Evolutionary conservation across 139 green algal species (phyloP).

Genomic region (Closterium sp.): DNA sequence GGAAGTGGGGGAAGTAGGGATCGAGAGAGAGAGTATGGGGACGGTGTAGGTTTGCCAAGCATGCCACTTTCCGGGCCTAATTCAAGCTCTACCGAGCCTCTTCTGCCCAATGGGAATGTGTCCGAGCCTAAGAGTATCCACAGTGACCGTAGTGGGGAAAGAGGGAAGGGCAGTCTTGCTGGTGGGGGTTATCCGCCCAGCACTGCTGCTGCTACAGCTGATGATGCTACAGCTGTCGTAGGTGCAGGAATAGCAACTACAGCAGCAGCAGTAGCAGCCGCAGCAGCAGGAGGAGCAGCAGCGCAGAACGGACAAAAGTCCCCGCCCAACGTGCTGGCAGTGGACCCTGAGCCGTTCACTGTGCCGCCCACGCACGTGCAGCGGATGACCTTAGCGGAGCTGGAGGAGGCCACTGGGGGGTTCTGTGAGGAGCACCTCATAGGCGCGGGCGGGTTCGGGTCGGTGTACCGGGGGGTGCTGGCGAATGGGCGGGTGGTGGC

Average conservation of each 20-base stretch:
- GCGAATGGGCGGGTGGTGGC: conserved; percentile 31
- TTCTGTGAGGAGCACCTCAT: conserved; percentile 32
- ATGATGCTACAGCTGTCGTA: background rate
- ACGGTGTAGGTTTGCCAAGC: too few relatives aligned
- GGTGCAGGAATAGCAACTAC: background rate
- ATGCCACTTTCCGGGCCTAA: background rate
- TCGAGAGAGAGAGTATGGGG: background rate
- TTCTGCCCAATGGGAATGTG: background rate
- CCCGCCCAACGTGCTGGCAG: background rate
- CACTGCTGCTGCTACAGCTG: background rate
- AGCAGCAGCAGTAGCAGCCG: too few relatives aligned
- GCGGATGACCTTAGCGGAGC: conserved; percentile 28
- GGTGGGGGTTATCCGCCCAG: too few relatives aligned
- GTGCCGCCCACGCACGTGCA: background rate
- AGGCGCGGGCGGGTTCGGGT: conserved; percentile 30
- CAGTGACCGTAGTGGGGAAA: background rate
- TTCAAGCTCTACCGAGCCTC: background rate
- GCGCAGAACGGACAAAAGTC: background rate
- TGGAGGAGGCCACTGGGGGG: conserved; percentile 18
- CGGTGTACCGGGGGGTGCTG: conserved; percentile 22
- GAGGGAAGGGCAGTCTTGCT: too few relatives aligned
- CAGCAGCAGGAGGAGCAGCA: too few relatives aligned
- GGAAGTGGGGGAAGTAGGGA: background rate
- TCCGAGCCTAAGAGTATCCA: background rate
- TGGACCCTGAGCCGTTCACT: background rate